Evolutionary conservation across 768 basidiomycete species (phyloP), one percentile per base, ranked within the genome.

Genomic region (Suillus placidus): DNA sequence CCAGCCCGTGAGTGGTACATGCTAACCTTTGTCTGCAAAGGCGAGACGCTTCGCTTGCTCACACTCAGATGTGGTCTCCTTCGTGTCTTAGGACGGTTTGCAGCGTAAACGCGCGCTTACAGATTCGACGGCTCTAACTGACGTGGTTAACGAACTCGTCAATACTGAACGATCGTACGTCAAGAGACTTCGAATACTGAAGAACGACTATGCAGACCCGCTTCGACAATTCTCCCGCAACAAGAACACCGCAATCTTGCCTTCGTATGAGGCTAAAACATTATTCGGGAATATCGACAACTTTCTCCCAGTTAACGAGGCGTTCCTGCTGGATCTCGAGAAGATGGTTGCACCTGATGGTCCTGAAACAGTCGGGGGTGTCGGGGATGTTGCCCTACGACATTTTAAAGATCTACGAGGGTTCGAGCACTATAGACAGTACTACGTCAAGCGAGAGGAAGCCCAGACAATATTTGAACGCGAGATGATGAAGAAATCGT

Each of bases 261-360:
- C 92, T 1, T 78, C 87, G 26, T 98, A 97, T 75, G 93, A 98
- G 75, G 96, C 96, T 40, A 95, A 93, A 69, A 93, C 88, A 1
- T 83, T 99, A 30, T 99, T 99, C 70, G 94, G 93, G 63, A 99
- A 99, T 78, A 85, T 98, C 60, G 96, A 98, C 76, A 89, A 87
- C 61, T 84, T 99, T 26, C 77, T 98, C 4, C 89, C 89, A 1
- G 92, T 94, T n/a, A 95, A 98, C 71, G 91, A 94, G 71, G 87
- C 88, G 0, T 96, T 99, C 74, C 80, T 98, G 43, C 75, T 78
- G 1, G 93, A 96, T 72, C 80, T 99, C 40, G 94, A 96, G 75
- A 87, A 84, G 76, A 91, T 95, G 88, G 68, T 88, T 42, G 80
- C 81, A 6, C 85, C 86, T n/a, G 85, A 85, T 69, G 89, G 87